Evolutionary conservation across 257 asterid genomes (phyloP), one percentile per base, ranked within the genome.

Genomic region (Rehmannia glutinosa): DNA sequence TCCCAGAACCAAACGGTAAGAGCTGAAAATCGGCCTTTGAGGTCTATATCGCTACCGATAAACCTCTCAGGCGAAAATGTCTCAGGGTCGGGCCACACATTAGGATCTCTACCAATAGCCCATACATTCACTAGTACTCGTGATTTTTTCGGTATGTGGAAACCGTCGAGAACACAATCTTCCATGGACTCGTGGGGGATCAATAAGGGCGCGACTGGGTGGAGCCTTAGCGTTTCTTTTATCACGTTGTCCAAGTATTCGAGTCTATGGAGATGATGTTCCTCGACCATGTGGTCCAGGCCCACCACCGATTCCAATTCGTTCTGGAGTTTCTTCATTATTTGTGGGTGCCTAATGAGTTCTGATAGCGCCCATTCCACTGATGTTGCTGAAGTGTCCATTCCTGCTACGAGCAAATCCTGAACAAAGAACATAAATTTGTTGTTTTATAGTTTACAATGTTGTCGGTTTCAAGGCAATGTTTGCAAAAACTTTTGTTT

Each of bases 321-420:
- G 0, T 67, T n/a, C 2, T 76, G 75, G 2, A 82, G 76, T 9
- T 71, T 79, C 28, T 64, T 68, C 79, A 76, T 78, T 15, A 59
- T 55, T 9, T n/a, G 12, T 1, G 87, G 84, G 19, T 79, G 70
- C 50, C 52, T 62, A 0, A 76, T 43, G 20, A 82, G 76, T 64
- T 82, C 87, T 0, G 84, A 70, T 2, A 82, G 6, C 1, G 72
- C 46, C 85, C 87, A 82, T 25, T 74, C 85, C 4, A 77, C 41
- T 6, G 67, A 23, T 3, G 82, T 16, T 5, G 81, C 6, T 3
- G 80, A 15, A 1, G 87, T 82, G 45, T 82, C 84, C 62, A 61
- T 76, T 63, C 78, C 84, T 13, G 73, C 81, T 8, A 79, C 1
- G 0, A 82, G 13, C 77, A 82, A 13, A 39, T 75, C 86, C 83